Evolutionary conservation across 2,329 filamentous ascomycete genomes (phyloP), one percentile per base, ranked within the genome.

Genomic region (Aspergillus tamarii): DNA sequence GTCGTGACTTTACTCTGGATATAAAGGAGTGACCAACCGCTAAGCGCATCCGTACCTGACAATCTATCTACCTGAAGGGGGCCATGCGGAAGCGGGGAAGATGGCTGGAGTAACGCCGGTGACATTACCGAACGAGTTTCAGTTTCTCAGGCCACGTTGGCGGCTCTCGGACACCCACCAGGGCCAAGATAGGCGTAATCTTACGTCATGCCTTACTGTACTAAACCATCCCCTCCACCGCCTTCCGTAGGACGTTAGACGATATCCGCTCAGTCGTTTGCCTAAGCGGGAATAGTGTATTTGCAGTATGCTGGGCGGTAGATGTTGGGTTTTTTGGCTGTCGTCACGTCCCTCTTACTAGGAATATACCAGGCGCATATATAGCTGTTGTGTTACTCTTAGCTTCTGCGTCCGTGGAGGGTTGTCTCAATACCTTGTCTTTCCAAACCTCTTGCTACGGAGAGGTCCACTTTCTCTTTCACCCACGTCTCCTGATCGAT

Each of bases 61-160:
- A 52, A 59, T 57, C 52, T 34, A 60, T 34, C 34, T 55, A 36
- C 21, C 14, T 30, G 23, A 50, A 52, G 28, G 52, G 60, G 63
- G 57, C 63, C 62, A 63, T 55, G 54, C 52, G 62, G 66, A 67
- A 70, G 71, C 72, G 72, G 67, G 70, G 70, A 70, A 70, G 63
- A 67, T 68, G 70, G 68, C 69, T 66, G 70, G 67, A 54, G 36
- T 48, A 23, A 53, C 28, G 26, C 66, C 65, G 69, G 70, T 76
- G 64, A 76, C 73, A 67, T 64, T 74, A 76, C 72, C 45, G 54
- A 64, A 74, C 69, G 57, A 39, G 28, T 57, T 57, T 63, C 54
- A 39, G 28, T 57, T 57, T 63, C 54, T 69, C 64, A 67, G 69
- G 67, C 67, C 68, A 69, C 64, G 64, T 57, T 57, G 21, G 45